A percentile compares a stretch with the other conserved stretches of the same genome.
Evolutionary conservation across 1,284 basidiomycete species (phyloP).

Genomic region (Afroboletus lepidellus): DNA sequence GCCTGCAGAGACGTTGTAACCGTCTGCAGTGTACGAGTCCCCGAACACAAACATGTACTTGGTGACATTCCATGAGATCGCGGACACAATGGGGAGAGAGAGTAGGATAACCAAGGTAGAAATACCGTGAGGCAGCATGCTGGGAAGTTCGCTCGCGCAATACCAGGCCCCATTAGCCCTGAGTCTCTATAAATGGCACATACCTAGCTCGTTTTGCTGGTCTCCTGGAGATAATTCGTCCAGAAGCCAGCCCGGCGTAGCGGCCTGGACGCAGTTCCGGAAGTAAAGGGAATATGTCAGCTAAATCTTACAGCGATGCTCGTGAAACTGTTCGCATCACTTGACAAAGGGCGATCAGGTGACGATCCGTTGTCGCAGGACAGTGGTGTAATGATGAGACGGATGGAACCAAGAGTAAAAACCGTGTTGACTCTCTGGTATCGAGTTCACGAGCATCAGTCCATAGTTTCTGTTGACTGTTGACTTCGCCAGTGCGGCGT

Average conservation of each 20-base stretch:
- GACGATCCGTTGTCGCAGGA: not conserved
- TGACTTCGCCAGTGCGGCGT: too few relatives aligned
- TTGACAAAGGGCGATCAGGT: not conserved
- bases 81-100: conserved; percentile 8
- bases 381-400: too few relatives aligned
- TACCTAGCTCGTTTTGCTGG: not conserved
- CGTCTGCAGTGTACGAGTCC: conserved; percentile 52
- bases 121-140: conserved; percentile 15
- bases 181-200: conserved; percentile 2
- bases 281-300: not conserved
- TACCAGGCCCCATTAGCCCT: not conserved
- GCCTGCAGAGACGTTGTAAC: conserved; percentile 60
- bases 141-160: not conserved
- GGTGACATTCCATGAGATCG: conserved; percentile 43
- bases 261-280: not conserved
- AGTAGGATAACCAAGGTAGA: conserved; percentile 9
- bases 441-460: too few relatives aligned
- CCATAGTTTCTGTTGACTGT: too few relatives aligned
- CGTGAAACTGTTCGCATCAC: not conserved
- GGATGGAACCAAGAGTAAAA: not conserved
- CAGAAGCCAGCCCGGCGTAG: not conserved
- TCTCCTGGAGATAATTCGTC: not conserved
- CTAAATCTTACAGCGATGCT: not conserved
- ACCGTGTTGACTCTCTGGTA: too few relatives aligned
- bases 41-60: conserved; percentile 56